Percentiles rank a stretch among this genome's conserved stretches.
These are phyloP conservation scores for Pilaira anomala DNA, from an alignment of 192 early-diverging fungal species.

Conservation along the genomic window DNA sequence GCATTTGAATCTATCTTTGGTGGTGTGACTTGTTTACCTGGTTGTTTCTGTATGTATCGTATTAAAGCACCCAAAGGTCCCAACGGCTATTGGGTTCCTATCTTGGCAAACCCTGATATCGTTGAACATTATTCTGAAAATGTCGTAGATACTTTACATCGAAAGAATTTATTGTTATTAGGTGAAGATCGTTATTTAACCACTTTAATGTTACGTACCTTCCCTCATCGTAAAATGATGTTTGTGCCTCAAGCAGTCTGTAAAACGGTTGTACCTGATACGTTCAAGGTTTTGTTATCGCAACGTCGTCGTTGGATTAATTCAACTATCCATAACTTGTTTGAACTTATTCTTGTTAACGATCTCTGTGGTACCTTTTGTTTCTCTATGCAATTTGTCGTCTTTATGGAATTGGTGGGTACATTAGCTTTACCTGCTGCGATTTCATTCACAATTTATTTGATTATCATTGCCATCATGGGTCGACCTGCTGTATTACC, in stretches of 20 bases:
- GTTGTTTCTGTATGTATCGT: conserved; percentile 81
- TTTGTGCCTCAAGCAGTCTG: conserved; percentile 74
- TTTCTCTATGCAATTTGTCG: conserved; percentile 94
- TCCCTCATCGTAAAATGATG: conserved; percentile 68
- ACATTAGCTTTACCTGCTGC: conserved; percentile 90
- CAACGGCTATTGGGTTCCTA: conserved; percentile 74
- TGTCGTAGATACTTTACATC: conserved; percentile 71
- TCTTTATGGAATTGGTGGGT: conserved; percentile 92
- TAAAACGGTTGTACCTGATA: conserved; percentile 69
- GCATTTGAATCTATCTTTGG: conserved; percentile 82
- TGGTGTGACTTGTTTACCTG: conserved; percentile 74
- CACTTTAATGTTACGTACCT: conserved; percentile 72
- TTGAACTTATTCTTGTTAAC: conserved; percentile 77
- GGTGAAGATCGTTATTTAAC: conserved; percentile 77
- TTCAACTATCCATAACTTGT: conserved; percentile 81
- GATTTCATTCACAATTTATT: conserved; percentile 80
- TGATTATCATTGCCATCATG: conserved; percentile 76
- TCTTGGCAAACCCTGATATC: conserved; percentile 77
- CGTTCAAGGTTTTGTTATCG: conserved; percentile 65
- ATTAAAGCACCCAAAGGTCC: conserved; percentile 78
- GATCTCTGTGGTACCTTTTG: conserved; percentile 90
- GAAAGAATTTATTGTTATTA: conserved; percentile 72
- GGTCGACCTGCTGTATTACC: conserved; percentile 52
- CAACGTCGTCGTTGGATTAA: conserved; percentile 92
- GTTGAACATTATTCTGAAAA: conserved; percentile 82